Conservation (phyloP, 352 stramenopile species). For the Nothophytophthora sp. region DNA sequence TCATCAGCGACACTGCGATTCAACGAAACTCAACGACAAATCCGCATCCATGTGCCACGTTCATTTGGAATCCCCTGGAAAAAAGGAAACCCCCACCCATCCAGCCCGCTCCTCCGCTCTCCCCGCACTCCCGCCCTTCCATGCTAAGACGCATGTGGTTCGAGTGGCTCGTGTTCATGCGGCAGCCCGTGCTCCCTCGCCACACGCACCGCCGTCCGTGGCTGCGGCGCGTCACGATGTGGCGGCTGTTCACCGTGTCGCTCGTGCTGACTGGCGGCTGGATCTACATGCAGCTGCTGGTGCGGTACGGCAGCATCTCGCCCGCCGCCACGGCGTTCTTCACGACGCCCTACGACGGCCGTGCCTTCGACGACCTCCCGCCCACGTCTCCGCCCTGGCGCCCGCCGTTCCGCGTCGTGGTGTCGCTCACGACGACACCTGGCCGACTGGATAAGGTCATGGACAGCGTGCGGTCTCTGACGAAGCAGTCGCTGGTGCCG, state of each 20-base stretch:
- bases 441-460: slow-evolving; percentile 77
- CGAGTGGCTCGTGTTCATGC: slow-evolving; percentile 55
- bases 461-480: slow-evolving; percentile 65
- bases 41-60: no score
- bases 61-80: not conserved
- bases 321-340: slow-evolving; percentile 63
- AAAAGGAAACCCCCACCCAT: no score
- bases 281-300: slow-evolving; percentile 64
- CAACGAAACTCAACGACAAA: no score
- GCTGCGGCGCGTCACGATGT: slow-evolving; percentile 43
- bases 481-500: slow-evolving; percentile 55
- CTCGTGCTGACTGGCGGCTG: slow-evolving; percentile 33
- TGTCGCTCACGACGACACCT: slow-evolving; percentile 80
- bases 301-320: slow-evolving; percentile 80
- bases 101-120: not conserved
- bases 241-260: slow-evolving; percentile 29
- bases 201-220: slow-evolving; percentile 30
- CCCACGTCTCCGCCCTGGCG: slow-evolving; percentile 48
- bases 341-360: slow-evolving; percentile 59
- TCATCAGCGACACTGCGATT: no score
- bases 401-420: slow-evolving; percentile 75
- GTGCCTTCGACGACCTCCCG: slow-evolving; percentile 41
- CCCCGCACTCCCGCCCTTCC: not conserved
- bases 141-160: slow-evolving; percentile 23
- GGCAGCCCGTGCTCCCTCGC: slow-evolving; percentile 61